Conservation (phyloP, 345 rosid species). For the Gossypium bickii region DNA sequence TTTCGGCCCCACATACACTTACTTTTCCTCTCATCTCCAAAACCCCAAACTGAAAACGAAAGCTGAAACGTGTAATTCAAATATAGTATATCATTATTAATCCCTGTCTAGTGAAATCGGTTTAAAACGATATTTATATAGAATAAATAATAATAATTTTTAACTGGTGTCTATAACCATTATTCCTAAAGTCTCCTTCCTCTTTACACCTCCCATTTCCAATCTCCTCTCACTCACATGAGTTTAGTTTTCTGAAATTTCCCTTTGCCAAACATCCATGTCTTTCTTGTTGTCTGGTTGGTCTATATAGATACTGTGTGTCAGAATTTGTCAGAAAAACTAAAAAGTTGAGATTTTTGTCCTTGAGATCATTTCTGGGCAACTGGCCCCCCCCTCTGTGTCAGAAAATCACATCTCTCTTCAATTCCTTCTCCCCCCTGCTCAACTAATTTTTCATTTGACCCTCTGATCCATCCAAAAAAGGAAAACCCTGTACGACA, state of each 20-base stretch:
- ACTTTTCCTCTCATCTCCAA: constrained; percentile 16
- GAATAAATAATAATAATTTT: too few species aligned
- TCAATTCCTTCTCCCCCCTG: not conserved
- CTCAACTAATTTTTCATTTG: not conserved
- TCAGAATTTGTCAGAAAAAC: constrained; percentile 20
- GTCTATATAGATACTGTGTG: constrained; percentile 27
- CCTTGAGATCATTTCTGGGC: constrained; percentile 20
- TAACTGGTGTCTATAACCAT: too few species aligned
- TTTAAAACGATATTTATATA: too few species aligned
- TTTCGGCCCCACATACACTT: constrained; percentile 32
- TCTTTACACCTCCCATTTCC: constrained; percentile 38
- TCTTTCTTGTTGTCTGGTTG: constrained; percentile 16
- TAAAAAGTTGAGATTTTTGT: constrained; percentile 20
- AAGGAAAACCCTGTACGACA: constrained; percentile 7
- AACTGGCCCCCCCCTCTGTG: constrained; percentile 29
- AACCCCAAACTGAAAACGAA: constrained; percentile 21
- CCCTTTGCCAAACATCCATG: constrained; percentile 5
- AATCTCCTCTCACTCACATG: constrained; percentile 13
- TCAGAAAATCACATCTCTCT: constrained; percentile 29
- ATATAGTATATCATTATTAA: not conserved
- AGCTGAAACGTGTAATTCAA: constrained; percentile 21
- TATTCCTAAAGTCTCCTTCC: constrained; percentile 25
- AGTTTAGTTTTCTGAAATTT: not conserved
- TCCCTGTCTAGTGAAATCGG: too few species aligned
- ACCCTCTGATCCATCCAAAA: constrained; percentile 20